These are phyloP conservation scores for Westerdykella sp. DNA, from an alignment of 2,329 filamentous ascomycete genomes.

Conservation along the genomic window DNA sequence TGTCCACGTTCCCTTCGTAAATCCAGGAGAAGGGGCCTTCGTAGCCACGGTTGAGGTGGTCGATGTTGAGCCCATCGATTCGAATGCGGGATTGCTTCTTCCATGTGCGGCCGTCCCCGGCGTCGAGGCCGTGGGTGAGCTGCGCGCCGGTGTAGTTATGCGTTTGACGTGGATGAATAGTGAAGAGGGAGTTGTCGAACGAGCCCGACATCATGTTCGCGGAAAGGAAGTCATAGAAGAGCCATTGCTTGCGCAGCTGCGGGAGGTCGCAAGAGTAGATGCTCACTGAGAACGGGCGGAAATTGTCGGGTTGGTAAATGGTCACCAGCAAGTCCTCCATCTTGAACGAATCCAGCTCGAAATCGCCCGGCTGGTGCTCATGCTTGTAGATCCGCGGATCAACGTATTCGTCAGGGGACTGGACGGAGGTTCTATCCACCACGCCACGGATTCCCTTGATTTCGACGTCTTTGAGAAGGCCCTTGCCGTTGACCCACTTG, in stretches of 20 bases:
- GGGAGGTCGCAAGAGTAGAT: constrained; percentile 95
- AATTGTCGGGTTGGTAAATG: constrained; percentile 80
- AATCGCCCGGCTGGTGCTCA: constrained; percentile 83
- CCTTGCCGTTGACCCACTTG: constrained; percentile 99
- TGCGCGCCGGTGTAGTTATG: constrained; percentile 68
- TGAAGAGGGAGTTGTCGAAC: constrained; percentile 92
- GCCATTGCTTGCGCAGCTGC: constrained; percentile 87
- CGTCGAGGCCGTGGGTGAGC: constrained; percentile 50
- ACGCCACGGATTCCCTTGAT: constrained; percentile 90
- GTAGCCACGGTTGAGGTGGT: constrained; percentile 89
- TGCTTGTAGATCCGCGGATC: constrained; percentile 86
- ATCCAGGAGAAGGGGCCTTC: constrained; percentile 97
- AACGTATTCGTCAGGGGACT: constrained; percentile 60
- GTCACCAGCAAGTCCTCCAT: constrained; percentile 90
- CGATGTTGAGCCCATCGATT: constrained; percentile 89
- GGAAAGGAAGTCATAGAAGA: constrained; percentile 95
- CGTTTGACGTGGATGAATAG: constrained; percentile 87
- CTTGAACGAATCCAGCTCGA: constrained; percentile 95
- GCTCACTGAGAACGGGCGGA: constrained; percentile 91
- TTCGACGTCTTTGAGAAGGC: constrained; percentile 83
- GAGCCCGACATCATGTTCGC: constrained; percentile 95
- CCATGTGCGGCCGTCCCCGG: constrained; percentile 66
- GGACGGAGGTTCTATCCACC: constrained; percentile 79
- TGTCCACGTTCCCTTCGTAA: constrained; percentile 92
- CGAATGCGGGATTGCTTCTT: constrained; percentile 92